Evolutionary conservation across 495 filamentous ascomycete species (phyloP).

Genomic region (Neurospora sp.): DNA sequence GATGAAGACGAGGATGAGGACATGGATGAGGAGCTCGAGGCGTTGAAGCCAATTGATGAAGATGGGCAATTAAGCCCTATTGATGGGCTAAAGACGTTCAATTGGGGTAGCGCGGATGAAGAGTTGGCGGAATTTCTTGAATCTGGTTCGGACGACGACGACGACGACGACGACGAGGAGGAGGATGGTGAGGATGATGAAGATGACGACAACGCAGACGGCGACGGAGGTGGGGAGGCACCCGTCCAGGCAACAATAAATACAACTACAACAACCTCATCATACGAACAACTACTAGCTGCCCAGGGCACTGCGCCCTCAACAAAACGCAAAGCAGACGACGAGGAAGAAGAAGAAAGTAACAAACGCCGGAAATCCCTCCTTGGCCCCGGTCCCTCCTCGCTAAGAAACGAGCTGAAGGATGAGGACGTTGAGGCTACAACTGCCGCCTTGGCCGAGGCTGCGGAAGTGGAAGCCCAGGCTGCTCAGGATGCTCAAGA

Average conservation of each 20-base stretch:
- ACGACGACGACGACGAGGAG: conserved; percentile 20
- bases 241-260: conserved; percentile 20
- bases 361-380: conserved; percentile 26
- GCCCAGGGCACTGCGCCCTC: not conserved
- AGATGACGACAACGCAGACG: conserved; percentile 18
- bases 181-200: conserved; percentile 12
- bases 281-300: not conserved
- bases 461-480: not conserved
- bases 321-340: conserved; percentile 18
- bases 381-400: conserved; percentile 35
- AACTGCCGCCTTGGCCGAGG: not conserved
- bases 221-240: conserved; percentile 19
- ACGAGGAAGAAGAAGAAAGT: conserved; percentile 18
- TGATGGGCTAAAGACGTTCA: conserved; percentile 41
- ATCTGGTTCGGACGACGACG: conserved; percentile 48
- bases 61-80: conserved; percentile 44
- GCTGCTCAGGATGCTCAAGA: conserved; percentile 18
- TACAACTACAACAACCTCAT: not conserved
- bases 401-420: conserved; percentile 26
- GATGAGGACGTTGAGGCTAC: not conserved
- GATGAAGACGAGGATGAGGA: conserved; percentile 37
- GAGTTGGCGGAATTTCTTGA: conserved; percentile 72
- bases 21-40: conserved; percentile 7
- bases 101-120: conserved; percentile 56
- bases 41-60: conserved; percentile 34